A percentile compares a stretch with the other conserved stretches of the same genome.
Evolutionary conservation across 371 early-diverging fungal species (phyloP).

Genomic region (Rhizopus delemar): DNA sequence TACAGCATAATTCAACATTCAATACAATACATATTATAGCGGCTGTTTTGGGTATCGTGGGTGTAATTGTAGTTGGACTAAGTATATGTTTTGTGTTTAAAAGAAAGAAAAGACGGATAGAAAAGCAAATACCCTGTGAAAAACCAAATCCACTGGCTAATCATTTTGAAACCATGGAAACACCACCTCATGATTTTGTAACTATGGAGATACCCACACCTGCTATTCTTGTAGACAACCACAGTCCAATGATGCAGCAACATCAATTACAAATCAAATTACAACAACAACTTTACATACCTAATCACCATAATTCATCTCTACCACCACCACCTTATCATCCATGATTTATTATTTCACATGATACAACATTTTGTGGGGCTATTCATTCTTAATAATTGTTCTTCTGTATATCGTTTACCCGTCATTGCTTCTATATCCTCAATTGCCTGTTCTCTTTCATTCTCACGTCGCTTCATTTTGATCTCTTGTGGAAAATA

Average conservation of each 20-base stretch:
- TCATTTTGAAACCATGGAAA: constrained; percentile 17
- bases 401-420: constrained; percentile 20
- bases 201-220: constrained; percentile 11
- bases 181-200: constrained; percentile 10
- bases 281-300: constrained; percentile 14
- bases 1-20: constrained; percentile 29
- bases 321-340: constrained; percentile 27
- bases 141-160: constrained; percentile 2
- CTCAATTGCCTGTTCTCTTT: constrained; percentile 63
- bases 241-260: constrained; percentile 27
- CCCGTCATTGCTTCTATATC: constrained; percentile 33
- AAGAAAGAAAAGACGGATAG: constrained; percentile 9
- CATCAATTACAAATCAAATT: constrained; percentile 24
- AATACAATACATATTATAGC: constrained; percentile 42
- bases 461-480: constrained; percentile 65
- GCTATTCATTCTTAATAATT: constrained; percentile 20
- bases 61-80: constrained; percentile 30
- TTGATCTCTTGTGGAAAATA: constrained; percentile 79
- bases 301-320: constrained; percentile 12
- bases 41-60: constrained; percentile 36
- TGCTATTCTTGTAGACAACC: constrained; percentile 8
- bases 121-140: neutral
- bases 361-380: neutral
- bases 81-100: constrained; percentile 31
- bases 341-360: constrained; percentile 7